phyloP scores from a whole-genome alignment of 192 early-diverging fungal genomes.

The Coemansia sp. region DNA sequence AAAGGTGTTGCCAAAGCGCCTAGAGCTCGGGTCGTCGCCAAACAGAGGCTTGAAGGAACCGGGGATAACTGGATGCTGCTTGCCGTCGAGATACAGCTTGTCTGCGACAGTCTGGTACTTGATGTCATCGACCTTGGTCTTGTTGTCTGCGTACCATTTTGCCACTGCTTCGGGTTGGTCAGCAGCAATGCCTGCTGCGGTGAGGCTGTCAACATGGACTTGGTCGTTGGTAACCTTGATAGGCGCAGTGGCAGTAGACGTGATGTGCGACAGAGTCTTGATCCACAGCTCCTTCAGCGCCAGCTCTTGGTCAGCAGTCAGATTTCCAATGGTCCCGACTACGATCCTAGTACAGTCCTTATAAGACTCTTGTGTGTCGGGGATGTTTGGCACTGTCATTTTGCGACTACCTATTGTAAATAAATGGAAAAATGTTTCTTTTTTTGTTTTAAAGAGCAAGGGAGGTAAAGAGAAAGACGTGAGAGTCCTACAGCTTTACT shows the following conservation, averaged over 20 bases:
- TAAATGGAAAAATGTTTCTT: neutral
- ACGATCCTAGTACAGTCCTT: slow-evolving; percentile 14
- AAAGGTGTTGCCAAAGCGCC: slow-evolving; percentile 34
- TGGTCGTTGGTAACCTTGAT: slow-evolving; percentile 30
- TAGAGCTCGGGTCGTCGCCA: slow-evolving; percentile 12
- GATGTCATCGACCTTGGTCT: slow-evolving; percentile 6
- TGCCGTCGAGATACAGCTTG: slow-evolving; percentile 40
- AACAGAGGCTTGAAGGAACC: slow-evolving; percentile 38
- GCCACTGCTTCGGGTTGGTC: slow-evolving; percentile 10
- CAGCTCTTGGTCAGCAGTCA: slow-evolving; percentile 27
- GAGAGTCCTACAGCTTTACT: neutral
- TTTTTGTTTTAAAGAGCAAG: neutral
- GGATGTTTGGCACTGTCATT: slow-evolving; percentile 21
- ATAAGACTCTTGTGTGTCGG: slow-evolving; percentile 24
- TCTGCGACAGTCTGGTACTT: slow-evolving; percentile 34
- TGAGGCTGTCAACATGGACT: slow-evolving; percentile 5
- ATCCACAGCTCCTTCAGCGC: slow-evolving; percentile 42
- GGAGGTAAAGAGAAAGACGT: neutral
- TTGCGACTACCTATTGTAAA: neutral
- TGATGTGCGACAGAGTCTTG: slow-evolving; percentile 34
- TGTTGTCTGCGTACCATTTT: slow-evolving; percentile 42
- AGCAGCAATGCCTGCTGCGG: slow-evolving; percentile 2
- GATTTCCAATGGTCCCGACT: slow-evolving; percentile 26
- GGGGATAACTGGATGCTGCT: slow-evolving; percentile 20
- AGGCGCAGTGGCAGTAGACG: slow-evolving; percentile 18